Evolutionary conservation across 345 rosid species (phyloP), one percentile per base, ranked within the genome.

Genomic region (Populus euphratica): DNA sequence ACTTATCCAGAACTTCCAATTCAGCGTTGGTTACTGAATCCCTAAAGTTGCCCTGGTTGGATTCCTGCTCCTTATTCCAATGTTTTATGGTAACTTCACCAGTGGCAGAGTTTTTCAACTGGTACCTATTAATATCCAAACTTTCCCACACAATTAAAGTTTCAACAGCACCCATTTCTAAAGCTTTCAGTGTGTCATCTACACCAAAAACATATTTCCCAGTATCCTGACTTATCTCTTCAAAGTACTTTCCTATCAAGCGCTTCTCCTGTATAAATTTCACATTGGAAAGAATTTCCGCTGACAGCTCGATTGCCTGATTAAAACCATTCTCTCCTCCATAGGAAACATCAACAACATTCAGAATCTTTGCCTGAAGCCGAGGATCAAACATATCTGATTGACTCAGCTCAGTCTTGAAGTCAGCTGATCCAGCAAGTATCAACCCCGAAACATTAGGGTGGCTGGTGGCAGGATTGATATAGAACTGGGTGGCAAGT

Each of bases 321-420:
- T 91, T 92, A 78, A 94, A 94, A 52, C 98, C 97, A 59, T 91
- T 92, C 72, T 94, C 98, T 6, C 98, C 98, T 31, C 98, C 97
- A 63, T 94, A 94, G 16, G 98, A 94, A 39, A 94, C 97, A 84
- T 94, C 98, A 12, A 92, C 97, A 1, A 92, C 96, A 27, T 94
- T 94, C 83, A 94, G 74, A 47, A 94, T 94, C 84, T 94, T 94
- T 25, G 98, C 94, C 80, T 94, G 98, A 33, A 94, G 90, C 76
- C 96, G 96, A 85, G 97, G 96, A 80, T 94, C 98, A 84, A 92
- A 94, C 97, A 94, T 77, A 82, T 94, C 98, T 25, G 98, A 94
- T 74, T 94, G 96, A 75, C 97, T 92, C 38, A 94, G 89, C 87
- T 94, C 97, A 8, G 97, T 94, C 83, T 94, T 94, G 88, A 92